Conservation (phyloP, 148 eudicot species). For the Rhododendron simsii region DNA sequence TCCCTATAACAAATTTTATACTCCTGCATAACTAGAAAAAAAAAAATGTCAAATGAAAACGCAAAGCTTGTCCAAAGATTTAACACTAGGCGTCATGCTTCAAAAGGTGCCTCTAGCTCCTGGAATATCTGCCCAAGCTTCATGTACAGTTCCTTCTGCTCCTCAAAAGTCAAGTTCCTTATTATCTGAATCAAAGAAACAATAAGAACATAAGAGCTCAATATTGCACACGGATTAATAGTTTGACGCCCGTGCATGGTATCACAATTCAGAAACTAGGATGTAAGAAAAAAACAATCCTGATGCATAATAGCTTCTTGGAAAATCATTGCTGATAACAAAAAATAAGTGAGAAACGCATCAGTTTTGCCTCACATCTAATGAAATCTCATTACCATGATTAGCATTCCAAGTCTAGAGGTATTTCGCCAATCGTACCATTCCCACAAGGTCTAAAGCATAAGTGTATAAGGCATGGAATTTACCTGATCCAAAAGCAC, state of each 20-base stretch:
- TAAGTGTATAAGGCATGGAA: background rate
- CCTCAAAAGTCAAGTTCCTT: conserved; percentile 55
- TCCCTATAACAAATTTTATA: background rate
- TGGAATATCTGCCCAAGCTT: conserved; percentile 48
- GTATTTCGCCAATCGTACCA: background rate
- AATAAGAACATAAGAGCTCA: background rate
- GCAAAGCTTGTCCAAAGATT: background rate
- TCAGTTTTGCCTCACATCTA: background rate
- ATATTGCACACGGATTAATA: background rate
- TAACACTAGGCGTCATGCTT: background rate
- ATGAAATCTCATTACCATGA: background rate
- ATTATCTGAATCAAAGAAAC: conserved; percentile 34
- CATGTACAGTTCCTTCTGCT: conserved; percentile 47
- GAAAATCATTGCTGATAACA: background rate
- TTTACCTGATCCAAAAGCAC: conserved; percentile 68
- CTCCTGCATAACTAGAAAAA: background rate
- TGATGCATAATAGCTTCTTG: no score
- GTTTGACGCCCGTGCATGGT: background rate
- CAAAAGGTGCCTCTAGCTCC: conserved; percentile 25
- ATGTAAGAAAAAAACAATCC: background rate
- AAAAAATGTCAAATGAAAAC: background rate
- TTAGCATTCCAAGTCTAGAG: no score
- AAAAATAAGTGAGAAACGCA: background rate
- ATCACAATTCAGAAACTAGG: background rate
- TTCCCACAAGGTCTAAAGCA: background rate